Percentiles rank a stretch among this genome's conserved stretches.
These are phyloP conservation scores for Microdochium trichocladiopsis DNA, from an alignment of 2,329 filamentous ascomycete species.

Conservation along the genomic window DNA sequence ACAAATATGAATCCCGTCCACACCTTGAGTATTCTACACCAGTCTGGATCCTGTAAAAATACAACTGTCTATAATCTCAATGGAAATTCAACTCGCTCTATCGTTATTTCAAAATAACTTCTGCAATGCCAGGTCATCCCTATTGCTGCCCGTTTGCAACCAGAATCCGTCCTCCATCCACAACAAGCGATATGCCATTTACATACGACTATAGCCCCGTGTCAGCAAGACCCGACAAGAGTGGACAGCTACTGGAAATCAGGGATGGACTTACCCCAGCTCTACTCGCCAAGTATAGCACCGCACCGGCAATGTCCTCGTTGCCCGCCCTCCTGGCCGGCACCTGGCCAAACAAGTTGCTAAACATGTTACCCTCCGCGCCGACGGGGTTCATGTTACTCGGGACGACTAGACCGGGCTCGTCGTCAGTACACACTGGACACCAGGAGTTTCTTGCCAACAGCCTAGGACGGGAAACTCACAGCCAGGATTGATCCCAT, in stretches of 20 bases:
- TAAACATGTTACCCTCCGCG: slow-evolving; percentile 22
- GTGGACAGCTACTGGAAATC: too few species aligned
- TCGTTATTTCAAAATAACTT: too few species aligned
- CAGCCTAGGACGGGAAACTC: too few species aligned
- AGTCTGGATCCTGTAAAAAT: too few species aligned
- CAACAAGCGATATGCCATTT: slow-evolving; percentile 19
- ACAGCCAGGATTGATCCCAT: slow-evolving; percentile 24
- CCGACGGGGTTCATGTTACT: slow-evolving; percentile 26
- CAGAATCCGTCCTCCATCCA: slow-evolving; percentile 21
- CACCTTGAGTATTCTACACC: too few species aligned
- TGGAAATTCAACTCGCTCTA: too few species aligned
- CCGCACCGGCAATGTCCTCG: slow-evolving; percentile 19
- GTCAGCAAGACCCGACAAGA: too few species aligned
- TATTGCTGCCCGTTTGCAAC: slow-evolving; percentile 19
- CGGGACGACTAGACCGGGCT: slow-evolving; percentile 25
- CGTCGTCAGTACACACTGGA: too few species aligned
- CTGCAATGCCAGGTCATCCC: too few species aligned
- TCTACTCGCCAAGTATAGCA: slow-evolving; percentile 21
- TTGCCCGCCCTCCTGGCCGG: slow-evolving; percentile 22
- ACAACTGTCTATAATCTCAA: too few species aligned
- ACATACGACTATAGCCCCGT: slow-evolving; percentile 16
- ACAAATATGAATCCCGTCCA: too few species aligned
- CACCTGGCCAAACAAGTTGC: slow-evolving; percentile 20
- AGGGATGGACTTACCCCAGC: slow-evolving; percentile 25
- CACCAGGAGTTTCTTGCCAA: too few species aligned